Evolutionary conservation across 208 protist species (phyloP), one percentile per base, ranked within the genome.

Genomic region (Leishmania martiniquensis): DNA sequence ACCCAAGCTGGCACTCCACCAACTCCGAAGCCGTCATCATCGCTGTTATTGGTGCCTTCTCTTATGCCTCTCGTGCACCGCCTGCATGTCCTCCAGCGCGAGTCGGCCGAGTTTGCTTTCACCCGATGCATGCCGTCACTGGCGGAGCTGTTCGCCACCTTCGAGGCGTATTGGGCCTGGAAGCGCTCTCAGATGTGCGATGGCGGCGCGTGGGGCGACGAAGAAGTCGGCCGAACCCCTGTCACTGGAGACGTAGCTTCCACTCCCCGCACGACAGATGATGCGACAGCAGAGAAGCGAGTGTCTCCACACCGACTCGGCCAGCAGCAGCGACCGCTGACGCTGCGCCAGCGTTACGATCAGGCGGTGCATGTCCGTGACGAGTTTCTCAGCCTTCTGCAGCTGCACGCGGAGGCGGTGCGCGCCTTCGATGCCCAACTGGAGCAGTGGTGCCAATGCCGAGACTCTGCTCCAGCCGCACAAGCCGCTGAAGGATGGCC

Each of bases 121-220:
- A 77, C 68, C 1, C 75, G 44, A 39, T 80, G 74, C 59, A 2
- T 75, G 44, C 80, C 80, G 0, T 59, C 80, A 10, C 47, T 84
- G 5, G 10, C 15, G 52, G 74, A 72, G 29, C 80, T 84, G 25
- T 66, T 84, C 45, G 75, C 49, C 51, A 72, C 74, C 59, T 84
- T 84, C 34, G 80, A 84, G 13, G 51, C 75, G 4, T 84, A 84
- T 70, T 84, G 80, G 80, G 55, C 1, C 4, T 84, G 80, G 80
- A 84, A 84, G 62, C 68, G 57, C 4, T 22, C 47, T 4, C 39
- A 79, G 51, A 72, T 62, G 39, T 29, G 45, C 57, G 72, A 77
- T 44, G 47, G n/a, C 4, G 47, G 32, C 49, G 68, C 1, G 49
- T 47, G 52, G 25, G 32, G 37, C 13, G 66, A 70, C 7, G 39